Base-by-base conservation (phyloP, 371 early-diverging fungal genomes). In the Sporodiniella umbellata region DNA sequence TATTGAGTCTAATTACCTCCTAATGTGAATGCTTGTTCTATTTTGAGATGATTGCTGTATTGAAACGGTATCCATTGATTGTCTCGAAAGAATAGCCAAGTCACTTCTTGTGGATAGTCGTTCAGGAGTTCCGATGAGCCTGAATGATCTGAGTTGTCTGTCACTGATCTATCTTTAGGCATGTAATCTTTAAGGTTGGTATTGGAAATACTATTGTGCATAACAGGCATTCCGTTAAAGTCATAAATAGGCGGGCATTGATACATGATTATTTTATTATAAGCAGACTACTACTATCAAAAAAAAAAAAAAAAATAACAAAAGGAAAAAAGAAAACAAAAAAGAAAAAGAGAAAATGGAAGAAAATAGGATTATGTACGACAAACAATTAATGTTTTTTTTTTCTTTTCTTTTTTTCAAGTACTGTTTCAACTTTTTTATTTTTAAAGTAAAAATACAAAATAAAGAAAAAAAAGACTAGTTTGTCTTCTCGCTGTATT, bases 31-130 rank as follows among this genome's bases (percentile, higher is more conserved):
- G 72, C 76, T 28, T 75, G 76, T 38, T 75, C 76, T 51, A 75
- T 75, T 44, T 70, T 71, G 26, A 58, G 58, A 42, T 75, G 76
- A 31, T 75, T 75, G 22, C 64, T 72, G 21, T 57, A 63, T 46
- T 75, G 70, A 43, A 75, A 75, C n/a, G 76, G 76, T 8, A 60
- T 40, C 76, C 76, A 75, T 42, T 68, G 64, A 23, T 69, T 72
- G 33, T 75, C 72, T 42, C 72, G 72, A 50, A 69, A 75, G 48
- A 75, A 75, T 15, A 75, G 48, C 76, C 76, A 75, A 37, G 76
- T 75, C 24, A 75, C 60, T 47, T 75, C 76, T 53, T 63, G 66
- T 8, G 70, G 63, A 42, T 63, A 64, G 19, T 70, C 68, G 17
- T 48, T 24, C 24, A 48, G 30, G 23, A 47, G 43, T 35, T 55